Percentiles rank a stretch among this genome's conserved stretches.
These are phyloP conservation scores for Lepidium aucheri DNA, from an alignment of 345 rosid species.

Conservation along the genomic window DNA sequence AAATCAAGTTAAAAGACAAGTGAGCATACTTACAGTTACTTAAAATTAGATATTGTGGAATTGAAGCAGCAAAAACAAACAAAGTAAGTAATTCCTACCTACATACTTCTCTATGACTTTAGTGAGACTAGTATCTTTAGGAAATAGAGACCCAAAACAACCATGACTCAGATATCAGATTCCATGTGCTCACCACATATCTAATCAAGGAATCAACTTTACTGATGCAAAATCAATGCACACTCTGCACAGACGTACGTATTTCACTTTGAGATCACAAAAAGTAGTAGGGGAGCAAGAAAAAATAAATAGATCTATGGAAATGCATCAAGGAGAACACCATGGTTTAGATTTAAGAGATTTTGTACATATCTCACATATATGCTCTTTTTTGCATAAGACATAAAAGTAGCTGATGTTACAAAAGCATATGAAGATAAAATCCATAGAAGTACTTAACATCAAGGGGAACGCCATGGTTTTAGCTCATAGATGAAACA, in stretches of 20 bases:
- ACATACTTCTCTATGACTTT: conserved; percentile 34
- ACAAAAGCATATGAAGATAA: neutral
- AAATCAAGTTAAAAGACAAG: conserved; percentile 1
- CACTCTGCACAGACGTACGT: neutral
- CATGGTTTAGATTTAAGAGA: too few species aligned
- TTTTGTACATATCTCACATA: too few species aligned
- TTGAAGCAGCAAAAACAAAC: neutral
- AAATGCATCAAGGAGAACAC: too few species aligned
- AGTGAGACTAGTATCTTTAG: conserved; percentile 31
- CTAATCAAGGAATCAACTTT: conserved; percentile 35
- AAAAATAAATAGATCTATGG: too few species aligned
- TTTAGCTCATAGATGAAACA: conserved; percentile 36
- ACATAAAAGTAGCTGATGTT: neutral
- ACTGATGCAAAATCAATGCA: conserved; percentile 5
- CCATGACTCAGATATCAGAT: conserved; percentile 81
- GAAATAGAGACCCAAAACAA: conserved; percentile 52
- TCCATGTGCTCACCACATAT: conserved; percentile 83
- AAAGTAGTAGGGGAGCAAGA: neutral
- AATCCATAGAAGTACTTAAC: neutral
- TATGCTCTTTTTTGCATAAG: conserved; percentile 43
- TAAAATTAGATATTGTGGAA: neutral
- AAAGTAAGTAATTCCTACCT: conserved; percentile 17
- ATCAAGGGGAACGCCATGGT: neutral
- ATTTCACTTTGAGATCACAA: neutral
- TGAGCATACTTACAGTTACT: neutral